Conservation (phyloP, 192 early-diverging fungal genomes). For the Spinellus fusiger region DNA sequence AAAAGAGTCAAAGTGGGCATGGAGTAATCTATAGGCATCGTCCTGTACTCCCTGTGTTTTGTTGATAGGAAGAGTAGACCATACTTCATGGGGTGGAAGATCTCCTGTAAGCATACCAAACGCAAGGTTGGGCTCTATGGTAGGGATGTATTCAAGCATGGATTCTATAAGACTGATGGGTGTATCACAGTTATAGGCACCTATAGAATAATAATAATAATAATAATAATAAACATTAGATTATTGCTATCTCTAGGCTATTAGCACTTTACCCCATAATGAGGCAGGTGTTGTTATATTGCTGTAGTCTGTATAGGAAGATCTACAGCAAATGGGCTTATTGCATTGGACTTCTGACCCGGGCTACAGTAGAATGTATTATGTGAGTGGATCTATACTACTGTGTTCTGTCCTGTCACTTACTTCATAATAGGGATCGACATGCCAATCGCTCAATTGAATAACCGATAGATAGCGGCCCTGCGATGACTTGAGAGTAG, state of each 20-base stretch:
- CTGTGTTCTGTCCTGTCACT: neutral
- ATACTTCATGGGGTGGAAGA: slow-evolving; percentile 49
- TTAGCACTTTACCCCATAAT: slow-evolving; percentile 24
- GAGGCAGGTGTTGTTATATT: slow-evolving; percentile 28
- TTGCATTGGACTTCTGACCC: slow-evolving; percentile 41
- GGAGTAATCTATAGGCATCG: slow-evolving; percentile 27
- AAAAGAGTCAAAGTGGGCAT: slow-evolving; percentile 26
- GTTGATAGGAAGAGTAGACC: slow-evolving; percentile 35
- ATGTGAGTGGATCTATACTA: neutral
- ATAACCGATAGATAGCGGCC: slow-evolving; percentile 31
- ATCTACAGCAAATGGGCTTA: slow-evolving; percentile 45
- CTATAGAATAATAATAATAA: neutral
- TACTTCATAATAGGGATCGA: slow-evolving; percentile 41
- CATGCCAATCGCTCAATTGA: slow-evolving; percentile 52
- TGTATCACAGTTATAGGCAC: slow-evolving; percentile 43
- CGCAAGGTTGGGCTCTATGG: slow-evolving; percentile 23
- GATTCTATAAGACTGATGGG: slow-evolving; percentile 39
- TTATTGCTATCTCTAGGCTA: no score
- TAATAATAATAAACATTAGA: neutral
- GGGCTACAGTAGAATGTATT: slow-evolving; percentile 3
- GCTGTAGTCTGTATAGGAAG: slow-evolving; percentile 23
- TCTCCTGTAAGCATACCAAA: slow-evolving; percentile 50
- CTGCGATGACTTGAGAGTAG: slow-evolving; percentile 13
- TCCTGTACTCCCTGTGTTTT: slow-evolving; percentile 34
- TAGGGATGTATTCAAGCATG: slow-evolving; percentile 39